These are phyloP conservation scores for Chrysanthemum seticuspe DNA, from an alignment of 129 eudicot species.

Conservation along the genomic window DNA sequence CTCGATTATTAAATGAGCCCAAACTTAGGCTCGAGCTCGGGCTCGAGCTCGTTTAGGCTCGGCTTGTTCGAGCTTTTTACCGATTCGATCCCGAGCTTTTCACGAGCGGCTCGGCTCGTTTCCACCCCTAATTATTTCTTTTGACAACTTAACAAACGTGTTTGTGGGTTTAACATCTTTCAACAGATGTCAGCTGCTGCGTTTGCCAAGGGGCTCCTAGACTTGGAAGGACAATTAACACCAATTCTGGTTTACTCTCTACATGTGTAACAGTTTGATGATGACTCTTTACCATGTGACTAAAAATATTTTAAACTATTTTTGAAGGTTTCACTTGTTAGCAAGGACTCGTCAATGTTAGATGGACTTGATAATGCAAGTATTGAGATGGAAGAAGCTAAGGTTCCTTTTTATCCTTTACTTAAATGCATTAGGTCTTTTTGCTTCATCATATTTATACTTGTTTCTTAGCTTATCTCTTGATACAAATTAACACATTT, in stretches of 20 bases:
- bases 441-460: no score
- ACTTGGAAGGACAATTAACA: slow-evolving; percentile 96
- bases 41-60: no score
- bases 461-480: no score
- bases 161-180: slow-evolving; percentile 15
- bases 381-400: slow-evolving; percentile 91
- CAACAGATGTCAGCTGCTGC: slow-evolving; percentile 99
- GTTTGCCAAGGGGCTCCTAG: slow-evolving; percentile 97
- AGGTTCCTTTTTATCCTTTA: slow-evolving; percentile 44
- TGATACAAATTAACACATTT: background rate
- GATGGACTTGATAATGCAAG: slow-evolving; percentile 99
- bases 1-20: no score
- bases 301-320: slow-evolving; percentile 10
- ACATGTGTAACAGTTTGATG: slow-evolving; percentile 3
- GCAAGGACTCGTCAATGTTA: slow-evolving; percentile 99
- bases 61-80: no score
- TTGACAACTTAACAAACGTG: slow-evolving; percentile 14
- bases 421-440: background rate
- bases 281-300: slow-evolving; percentile 25
- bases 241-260: slow-evolving; percentile 74
- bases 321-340: slow-evolving; percentile 91
- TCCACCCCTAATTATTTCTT: slow-evolving; percentile 16
- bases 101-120: no score
- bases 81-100: no score
- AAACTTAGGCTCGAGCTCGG: no score